Evolutionary conservation across 2,329 filamentous ascomycete genomes (phyloP).

Genomic region (Chalaropsis thielavioides): DNA sequence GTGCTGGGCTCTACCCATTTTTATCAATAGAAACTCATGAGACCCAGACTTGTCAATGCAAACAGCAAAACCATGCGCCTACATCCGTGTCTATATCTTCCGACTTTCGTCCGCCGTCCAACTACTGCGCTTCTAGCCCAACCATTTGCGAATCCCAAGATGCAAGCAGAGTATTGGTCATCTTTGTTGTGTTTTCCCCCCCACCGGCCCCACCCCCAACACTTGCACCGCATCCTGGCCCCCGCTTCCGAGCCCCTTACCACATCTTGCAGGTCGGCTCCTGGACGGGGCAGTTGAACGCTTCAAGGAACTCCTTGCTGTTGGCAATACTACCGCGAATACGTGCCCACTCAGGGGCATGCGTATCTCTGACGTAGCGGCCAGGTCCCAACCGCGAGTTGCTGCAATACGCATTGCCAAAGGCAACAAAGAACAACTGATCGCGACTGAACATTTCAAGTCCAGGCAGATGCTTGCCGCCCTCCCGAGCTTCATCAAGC

Average conservation of each 20-base stretch:
- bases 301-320: constrained; percentile 51
- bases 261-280: constrained; percentile 56
- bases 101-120: no score
- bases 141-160: no score
- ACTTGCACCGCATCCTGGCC: not conserved
- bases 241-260: no score
- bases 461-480: constrained; percentile 43
- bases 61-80: no score
- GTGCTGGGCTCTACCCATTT: no score
- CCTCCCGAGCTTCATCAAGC: constrained; percentile 32
- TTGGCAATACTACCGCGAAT: constrained; percentile 52
- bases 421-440: constrained; percentile 55
- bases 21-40: no score
- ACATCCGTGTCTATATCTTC: no score
- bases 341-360: constrained; percentile 49
- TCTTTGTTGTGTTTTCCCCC: not conserved
- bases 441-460: constrained; percentile 49
- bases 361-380: constrained; percentile 47
- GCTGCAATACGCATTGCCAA: constrained; percentile 51
- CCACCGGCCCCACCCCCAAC: no score
- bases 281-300: constrained; percentile 50
- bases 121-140: no score
- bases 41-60: no score
- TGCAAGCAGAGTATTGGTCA: no score
- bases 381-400: constrained; percentile 44